Conservation (phyloP, 495 filamentous ascomycete species). For the Penicillium ucsense region DNA sequence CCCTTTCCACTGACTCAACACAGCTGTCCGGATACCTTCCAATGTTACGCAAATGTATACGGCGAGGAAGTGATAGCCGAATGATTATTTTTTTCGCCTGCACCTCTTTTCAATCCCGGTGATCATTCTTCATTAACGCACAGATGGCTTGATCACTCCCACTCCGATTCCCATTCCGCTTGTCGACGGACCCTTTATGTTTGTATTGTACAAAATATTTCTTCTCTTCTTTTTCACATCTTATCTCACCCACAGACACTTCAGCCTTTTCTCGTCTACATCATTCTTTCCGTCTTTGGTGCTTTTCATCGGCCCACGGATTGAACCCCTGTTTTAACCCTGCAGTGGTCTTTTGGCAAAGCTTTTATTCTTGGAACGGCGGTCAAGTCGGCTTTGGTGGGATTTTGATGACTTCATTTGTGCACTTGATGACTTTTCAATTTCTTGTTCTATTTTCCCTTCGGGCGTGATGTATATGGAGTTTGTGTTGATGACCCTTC, state of each 20-base stretch:
- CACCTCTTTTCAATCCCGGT: too few species aligned
- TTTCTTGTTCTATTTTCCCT: constrained; percentile 11
- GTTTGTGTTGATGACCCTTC: not conserved
- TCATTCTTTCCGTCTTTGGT: not conserved
- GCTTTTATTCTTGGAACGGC: too few species aligned
- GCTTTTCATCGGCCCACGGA: not conserved
- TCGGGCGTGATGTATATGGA: constrained; percentile 14
- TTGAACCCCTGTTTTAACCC: too few species aligned
- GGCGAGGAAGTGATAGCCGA: constrained; percentile 20
- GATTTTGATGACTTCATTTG: not conserved
- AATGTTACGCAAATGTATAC: constrained; percentile 41
- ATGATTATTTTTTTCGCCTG: not conserved
- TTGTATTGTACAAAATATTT: constrained; percentile 2
- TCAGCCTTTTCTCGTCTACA: not conserved
- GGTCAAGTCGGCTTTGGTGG: too few species aligned
- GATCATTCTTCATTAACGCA: too few species aligned
- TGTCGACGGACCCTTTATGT: not conserved
- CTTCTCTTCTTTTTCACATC: not conserved
- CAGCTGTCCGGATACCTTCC: constrained; percentile 36
- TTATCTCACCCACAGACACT: constrained; percentile 1
- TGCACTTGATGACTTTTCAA: constrained; percentile 12
- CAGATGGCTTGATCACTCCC: too few species aligned
- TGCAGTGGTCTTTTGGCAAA: too few species aligned
- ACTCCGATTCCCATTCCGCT: too few species aligned
- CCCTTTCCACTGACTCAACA: constrained; percentile 4